Evolutionary conservation across 208 protist genomes (phyloP).

Genomic region (Angomonas ambiguus): DNA sequence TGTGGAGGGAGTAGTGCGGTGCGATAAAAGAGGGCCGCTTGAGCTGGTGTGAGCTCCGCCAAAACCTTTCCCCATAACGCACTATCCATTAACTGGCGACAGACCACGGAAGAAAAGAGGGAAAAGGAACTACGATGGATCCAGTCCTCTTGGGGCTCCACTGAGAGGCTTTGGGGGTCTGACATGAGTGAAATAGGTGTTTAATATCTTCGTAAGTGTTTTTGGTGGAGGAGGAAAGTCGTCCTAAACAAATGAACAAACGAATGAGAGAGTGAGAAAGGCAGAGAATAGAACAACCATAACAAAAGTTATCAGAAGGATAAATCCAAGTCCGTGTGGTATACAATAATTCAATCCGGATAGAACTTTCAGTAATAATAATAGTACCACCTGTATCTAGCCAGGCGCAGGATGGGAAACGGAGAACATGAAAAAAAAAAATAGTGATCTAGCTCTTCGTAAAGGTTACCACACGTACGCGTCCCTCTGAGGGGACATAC

Average conservation of each 20-base stretch:
- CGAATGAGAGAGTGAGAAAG: not conserved
- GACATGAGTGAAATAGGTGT: not conserved
- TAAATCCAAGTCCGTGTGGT: too few relatives aligned
- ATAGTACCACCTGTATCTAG: too few relatives aligned
- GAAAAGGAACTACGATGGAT: constrained; percentile 15
- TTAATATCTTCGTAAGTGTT: not conserved
- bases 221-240: not conserved
- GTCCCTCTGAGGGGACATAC: constrained; percentile 39
- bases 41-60: constrained; percentile 13
- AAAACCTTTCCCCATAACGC: constrained; percentile 17
- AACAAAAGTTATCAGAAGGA: too few relatives aligned
- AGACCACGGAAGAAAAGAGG: constrained; percentile 11
- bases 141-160: not conserved
- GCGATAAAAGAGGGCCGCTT: constrained; percentile 25
- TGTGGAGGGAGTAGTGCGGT: constrained; percentile 17
- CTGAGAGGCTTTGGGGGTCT: too few relatives aligned
- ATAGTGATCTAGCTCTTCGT: constrained; percentile 1
- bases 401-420: too few relatives aligned
- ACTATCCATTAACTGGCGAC: constrained; percentile 19
- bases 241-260: not conserved
- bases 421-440: too few relatives aligned
- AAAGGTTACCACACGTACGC: constrained; percentile 34
- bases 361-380: too few relatives aligned
- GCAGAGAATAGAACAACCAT: not conserved
- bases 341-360: too few relatives aligned